Percentiles rank a stretch among this genome's conserved stretches.
Conservation (phyloP, 306 rosid genomes). For the Trifolium repens region DNA sequence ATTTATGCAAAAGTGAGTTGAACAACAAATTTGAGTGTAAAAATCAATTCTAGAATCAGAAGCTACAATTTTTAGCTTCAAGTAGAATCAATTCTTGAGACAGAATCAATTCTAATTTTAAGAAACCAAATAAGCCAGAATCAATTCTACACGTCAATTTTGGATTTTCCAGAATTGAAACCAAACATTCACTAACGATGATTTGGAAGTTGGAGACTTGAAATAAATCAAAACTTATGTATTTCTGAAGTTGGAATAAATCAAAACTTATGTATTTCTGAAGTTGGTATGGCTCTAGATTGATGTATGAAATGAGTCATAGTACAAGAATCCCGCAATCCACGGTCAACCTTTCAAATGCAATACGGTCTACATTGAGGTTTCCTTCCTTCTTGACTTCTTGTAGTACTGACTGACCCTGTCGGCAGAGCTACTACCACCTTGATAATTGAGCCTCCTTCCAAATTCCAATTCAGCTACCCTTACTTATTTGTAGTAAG, state of each 20-base stretch:
- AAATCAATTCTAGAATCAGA: too few species aligned
- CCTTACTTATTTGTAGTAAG: not conserved
- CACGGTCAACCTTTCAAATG: constrained; percentile 41
- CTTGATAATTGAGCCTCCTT: not conserved
- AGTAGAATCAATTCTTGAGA: too few species aligned
- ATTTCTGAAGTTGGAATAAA: not conserved
- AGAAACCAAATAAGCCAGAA: too few species aligned
- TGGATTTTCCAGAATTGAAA: too few species aligned
- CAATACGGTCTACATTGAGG: not conserved
- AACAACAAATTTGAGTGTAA: too few species aligned
- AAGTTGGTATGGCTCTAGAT: not conserved
- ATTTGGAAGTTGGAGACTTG: too few species aligned
- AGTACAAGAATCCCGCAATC: constrained; percentile 69
- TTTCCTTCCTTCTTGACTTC: not conserved
- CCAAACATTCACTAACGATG: too few species aligned
- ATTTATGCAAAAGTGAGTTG: too few species aligned
- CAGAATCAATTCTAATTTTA: too few species aligned
- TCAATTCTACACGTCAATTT: too few species aligned
- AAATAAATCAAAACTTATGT: not conserved
- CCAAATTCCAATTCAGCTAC: not conserved
- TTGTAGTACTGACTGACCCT: not conserved
- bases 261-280: not conserved
- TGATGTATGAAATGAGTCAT: constrained; percentile 15
- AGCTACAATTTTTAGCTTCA: too few species aligned
- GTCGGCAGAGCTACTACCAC: not conserved